A percentile compares a stretch with the other conserved stretches of the same genome.
Evolutionary conservation across 768 basidiomycete species (phyloP).

Genomic region (Daedaleopsis nitida): DNA sequence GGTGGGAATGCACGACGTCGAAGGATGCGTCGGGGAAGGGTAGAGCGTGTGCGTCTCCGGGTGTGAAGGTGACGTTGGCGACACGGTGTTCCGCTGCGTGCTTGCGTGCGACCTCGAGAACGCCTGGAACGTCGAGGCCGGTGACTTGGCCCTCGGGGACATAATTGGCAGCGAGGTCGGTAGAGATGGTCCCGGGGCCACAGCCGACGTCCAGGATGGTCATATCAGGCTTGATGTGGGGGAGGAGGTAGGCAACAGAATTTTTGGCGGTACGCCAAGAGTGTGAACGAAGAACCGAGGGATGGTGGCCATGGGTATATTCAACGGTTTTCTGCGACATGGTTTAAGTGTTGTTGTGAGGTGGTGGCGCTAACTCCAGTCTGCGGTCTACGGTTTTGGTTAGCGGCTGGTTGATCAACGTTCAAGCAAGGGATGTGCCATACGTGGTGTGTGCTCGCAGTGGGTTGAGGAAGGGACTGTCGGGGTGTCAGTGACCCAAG

Average conservation of each 20-base stretch:
- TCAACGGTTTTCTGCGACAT: conserved; percentile 3
- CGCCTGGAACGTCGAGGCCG: conserved; percentile 42
- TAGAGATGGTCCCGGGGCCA: conserved; percentile 54
- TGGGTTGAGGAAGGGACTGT: too few relatives aligned
- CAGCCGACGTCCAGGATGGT: conserved; percentile 53
- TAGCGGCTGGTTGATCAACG: too few relatives aligned
- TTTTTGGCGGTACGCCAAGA: conserved; percentile 41
- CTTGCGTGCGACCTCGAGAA: conserved; percentile 38
- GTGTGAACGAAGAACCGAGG: conserved; percentile 24
- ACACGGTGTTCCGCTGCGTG: conserved; percentile 31
- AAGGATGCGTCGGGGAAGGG: conserved; percentile 43
- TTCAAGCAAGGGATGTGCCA: too few relatives aligned
- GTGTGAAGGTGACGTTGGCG: conserved; percentile 41
- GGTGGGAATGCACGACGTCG: conserved; percentile 53
- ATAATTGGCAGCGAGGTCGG: conserved; percentile 39
- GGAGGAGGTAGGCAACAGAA: conserved; percentile 44
- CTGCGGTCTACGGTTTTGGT: too few relatives aligned
- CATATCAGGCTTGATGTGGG: conserved; percentile 38
- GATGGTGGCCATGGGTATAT: conserved; percentile 27
- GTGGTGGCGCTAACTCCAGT: too few relatives aligned
- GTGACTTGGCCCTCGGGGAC: conserved; percentile 44
- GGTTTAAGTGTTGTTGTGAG: too few relatives aligned
- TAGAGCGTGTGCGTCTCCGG: conserved; percentile 42
- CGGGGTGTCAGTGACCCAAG: too few relatives aligned
- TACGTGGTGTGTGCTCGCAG: too few relatives aligned